phyloP scores from a whole-genome alignment of 768 basidiomycete species.

The Scleroderma citrinum region DNA sequence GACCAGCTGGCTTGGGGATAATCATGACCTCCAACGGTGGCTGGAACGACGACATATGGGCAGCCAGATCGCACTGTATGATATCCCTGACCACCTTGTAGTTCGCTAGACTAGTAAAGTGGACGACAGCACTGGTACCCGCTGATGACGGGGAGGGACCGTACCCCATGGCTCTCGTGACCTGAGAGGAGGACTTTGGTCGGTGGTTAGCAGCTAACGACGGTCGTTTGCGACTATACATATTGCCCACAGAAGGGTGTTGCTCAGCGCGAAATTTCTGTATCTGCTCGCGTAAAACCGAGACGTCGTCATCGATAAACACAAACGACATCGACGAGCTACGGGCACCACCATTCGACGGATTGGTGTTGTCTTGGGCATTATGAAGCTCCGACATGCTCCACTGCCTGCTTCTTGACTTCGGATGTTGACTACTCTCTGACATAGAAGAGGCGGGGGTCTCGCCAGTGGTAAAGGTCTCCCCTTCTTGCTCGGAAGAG shows the following conservation, averaged over 20 bases:
- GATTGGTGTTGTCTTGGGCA: conserved; percentile 15
- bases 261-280: conserved; percentile 58
- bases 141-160: conserved; percentile 26
- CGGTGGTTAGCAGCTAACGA: conserved; percentile 62
- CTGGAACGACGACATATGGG: conserved; percentile 37
- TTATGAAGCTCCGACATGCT: conserved; percentile 7
- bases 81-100: conserved; percentile 86
- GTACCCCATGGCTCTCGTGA: conserved; percentile 51
- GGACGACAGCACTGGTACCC: conserved; percentile 50
- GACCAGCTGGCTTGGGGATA: conserved; percentile 95
- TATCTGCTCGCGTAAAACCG: conserved; percentile 71
- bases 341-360: conserved; percentile 20
- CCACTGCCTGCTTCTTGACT: conserved; percentile 20
- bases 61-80: conserved; percentile 53
- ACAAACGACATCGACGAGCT: conserved; percentile 51
- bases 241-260: conserved; percentile 29
- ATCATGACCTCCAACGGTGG: conserved; percentile 88
- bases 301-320: conserved; percentile 90
- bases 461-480: conserved; percentile 18
- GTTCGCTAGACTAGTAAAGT: conserved; percentile 88
- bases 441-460: not conserved
- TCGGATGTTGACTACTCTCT: conserved; percentile 3
- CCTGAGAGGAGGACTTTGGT: conserved; percentile 75
- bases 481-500: conserved; percentile 51
- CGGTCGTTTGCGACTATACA: conserved; percentile 57